Base-by-base conservation (phyloP, 768 basidiomycete species). In the Phylloporus sp. region DNA sequence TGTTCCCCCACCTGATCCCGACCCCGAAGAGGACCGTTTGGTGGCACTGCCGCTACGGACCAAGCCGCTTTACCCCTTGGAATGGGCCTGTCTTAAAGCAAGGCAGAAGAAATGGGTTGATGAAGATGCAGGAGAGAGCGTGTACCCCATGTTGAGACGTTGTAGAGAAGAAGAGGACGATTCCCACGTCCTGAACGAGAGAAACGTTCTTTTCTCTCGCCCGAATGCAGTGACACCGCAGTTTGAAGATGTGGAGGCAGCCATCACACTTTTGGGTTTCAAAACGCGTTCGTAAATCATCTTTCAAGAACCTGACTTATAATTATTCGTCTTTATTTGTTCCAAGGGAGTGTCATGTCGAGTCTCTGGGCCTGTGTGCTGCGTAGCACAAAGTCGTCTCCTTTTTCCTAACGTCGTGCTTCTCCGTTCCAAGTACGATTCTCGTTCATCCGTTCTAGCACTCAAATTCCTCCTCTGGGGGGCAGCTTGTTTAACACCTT, bases 71-170 rank as follows among this genome's bases (percentile, higher is more conserved):
- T 76, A 75, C 27, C 84, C 85, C 12, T 70, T 89, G 50, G 87
- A 88, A 60, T 88, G 85, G 85, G 86, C 86, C 0, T 88, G 86
- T 66, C 84, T 84, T 40, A 72, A 70, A 24, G 71, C 68, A 43
- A 68, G 74, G 49, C 65, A 64, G 44, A 71, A 55, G 38, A 58
- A 45, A 23, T 51, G 67, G 57, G 42, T 15, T 18, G 63, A 68
- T 47, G 61, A 60, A 50, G 56, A 66, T 24, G 45, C 55, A 47
- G 55, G 58, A n/a, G 42, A 38, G 12, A 38, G 39, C 26, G n/a
- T 50, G 34, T 55, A 36, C 59, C 45, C 54, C 16, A 45, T 53
- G 41, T 48, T 44, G 52, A 40, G 45, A 40, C 31, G 32, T 12
- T 39, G 36, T 18, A 39, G 15, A 45, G 54, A 50, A 16, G 53